These are phyloP conservation scores for Suillus ampliporus DNA, from an alignment of 768 basidiomycete species.

Conservation along the genomic window DNA sequence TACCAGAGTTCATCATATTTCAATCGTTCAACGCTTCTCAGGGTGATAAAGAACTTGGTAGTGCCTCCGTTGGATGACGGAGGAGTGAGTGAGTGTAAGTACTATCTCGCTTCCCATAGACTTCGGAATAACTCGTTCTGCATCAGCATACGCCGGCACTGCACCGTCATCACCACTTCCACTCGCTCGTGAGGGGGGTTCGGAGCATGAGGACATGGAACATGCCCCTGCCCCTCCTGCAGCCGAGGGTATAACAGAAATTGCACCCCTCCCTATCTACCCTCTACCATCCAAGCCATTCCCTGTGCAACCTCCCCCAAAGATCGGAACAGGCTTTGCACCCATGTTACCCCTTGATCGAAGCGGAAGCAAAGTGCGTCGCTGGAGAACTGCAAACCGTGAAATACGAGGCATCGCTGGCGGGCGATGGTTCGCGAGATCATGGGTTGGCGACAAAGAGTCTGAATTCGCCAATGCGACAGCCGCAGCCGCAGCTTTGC, in stretches of 20 bases:
- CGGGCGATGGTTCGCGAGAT: conserved; percentile 77
- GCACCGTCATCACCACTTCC: conserved; percentile 74
- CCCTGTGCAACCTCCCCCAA: conserved; percentile 78
- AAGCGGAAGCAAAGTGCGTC: conserved; percentile 62
- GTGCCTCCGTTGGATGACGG: conserved; percentile 53
- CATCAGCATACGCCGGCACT: conserved; percentile 64
- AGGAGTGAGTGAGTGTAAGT: conserved; percentile 66
- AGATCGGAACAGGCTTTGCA: conserved; percentile 77
- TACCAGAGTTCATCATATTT: not conserved
- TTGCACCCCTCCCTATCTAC: conserved; percentile 69
- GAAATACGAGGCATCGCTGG: conserved; percentile 85
- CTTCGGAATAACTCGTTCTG: conserved; percentile 4
- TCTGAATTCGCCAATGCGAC: conserved; percentile 59
- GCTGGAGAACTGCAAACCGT: conserved; percentile 75
- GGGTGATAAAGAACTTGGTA: conserved; percentile 33
- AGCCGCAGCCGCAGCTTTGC: conserved; percentile 33
- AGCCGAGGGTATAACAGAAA: conserved; percentile 47
- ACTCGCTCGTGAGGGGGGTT: conserved; percentile 44
- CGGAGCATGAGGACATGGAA: conserved; percentile 52
- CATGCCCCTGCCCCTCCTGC: conserved; percentile 33
- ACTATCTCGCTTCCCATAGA: conserved; percentile 10
- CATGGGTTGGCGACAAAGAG: conserved; percentile 89
- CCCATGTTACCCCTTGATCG: conserved; percentile 71
- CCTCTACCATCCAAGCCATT: conserved; percentile 85
- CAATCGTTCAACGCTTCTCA: conserved; percentile 21